These are phyloP conservation scores for Lineolata rhizophorae DNA, from an alignment of 495 filamentous ascomycete species.

Conservation along the genomic window DNA sequence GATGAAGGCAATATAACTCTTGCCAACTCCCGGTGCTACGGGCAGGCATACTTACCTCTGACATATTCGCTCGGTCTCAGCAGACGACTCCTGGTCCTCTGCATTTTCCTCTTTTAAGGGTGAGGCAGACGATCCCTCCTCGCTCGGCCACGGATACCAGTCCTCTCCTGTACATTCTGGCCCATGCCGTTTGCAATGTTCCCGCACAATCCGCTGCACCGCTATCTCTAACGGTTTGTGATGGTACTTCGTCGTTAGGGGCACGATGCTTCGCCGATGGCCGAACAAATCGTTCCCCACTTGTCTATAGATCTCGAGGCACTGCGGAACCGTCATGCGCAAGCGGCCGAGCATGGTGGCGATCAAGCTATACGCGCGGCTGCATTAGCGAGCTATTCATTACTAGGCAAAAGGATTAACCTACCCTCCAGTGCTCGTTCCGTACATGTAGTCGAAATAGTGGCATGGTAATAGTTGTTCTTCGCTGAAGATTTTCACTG, in stretches of 20 bases:
- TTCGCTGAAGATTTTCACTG: conserved; percentile 9
- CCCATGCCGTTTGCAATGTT: conserved; percentile 15
- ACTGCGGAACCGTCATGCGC: conserved; percentile 29
- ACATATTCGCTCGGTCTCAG: conserved; percentile 9
- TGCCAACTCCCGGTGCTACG: too few species aligned
- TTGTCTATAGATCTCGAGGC: conserved; percentile 23
- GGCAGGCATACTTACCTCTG: too few species aligned
- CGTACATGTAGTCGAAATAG: conserved; percentile 28
- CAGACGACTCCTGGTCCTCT: too few species aligned
- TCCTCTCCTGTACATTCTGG: conserved; percentile 17
- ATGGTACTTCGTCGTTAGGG: conserved; percentile 22
- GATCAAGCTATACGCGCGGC: too few species aligned
- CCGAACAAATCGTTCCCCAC: conserved; percentile 26
- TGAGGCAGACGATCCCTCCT: conserved; percentile 4
- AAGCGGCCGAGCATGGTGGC: conserved; percentile 31
- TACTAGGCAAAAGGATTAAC: too few species aligned
- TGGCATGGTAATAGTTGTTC: conserved; percentile 21
- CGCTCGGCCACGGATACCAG: conserved; percentile 16
- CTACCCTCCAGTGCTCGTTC: conserved; percentile 20
- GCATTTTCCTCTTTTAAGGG: background rate
- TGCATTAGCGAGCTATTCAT: too few species aligned
- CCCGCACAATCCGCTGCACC: conserved; percentile 18
- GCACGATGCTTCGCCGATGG: conserved; percentile 13
- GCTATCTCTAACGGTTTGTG: conserved; percentile 21
- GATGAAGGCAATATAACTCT: too few species aligned